Conservation (phyloP, 805 yeast genomes). For the Candida oleophila region DNA sequence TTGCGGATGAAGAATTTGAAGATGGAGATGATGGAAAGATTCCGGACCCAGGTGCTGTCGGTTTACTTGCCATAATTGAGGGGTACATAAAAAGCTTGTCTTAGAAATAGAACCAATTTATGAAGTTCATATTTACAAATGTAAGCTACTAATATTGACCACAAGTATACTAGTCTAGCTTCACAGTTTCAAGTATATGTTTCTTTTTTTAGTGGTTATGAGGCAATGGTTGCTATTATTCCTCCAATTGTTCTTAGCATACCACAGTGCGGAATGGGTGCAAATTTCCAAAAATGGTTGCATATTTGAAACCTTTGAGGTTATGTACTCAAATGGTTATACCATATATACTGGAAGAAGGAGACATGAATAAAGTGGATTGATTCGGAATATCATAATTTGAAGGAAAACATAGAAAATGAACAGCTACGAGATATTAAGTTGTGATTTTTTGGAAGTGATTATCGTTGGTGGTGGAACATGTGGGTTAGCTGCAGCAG, state of each 20-base stretch:
- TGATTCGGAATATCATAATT: neutral
- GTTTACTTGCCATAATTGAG: conserved; percentile 60
- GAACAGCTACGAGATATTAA: conserved; percentile 8
- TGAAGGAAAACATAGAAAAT: neutral
- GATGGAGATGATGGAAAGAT: conserved; percentile 60
- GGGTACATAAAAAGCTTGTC: conserved; percentile 31
- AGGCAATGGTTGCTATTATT: no score
- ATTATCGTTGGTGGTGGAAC: conserved; percentile 49
- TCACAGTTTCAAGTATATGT: no score
- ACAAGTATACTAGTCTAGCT: no score
- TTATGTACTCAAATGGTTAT: conserved; percentile 5
- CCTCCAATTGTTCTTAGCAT: no score
- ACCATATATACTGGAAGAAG: conserved; percentile 1
- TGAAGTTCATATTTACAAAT: no score
- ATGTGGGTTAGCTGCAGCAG: conserved; percentile 41
- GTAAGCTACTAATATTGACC: no score
- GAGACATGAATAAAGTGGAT: no score
- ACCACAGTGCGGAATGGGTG: no score
- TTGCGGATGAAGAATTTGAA: conserved; percentile 57
- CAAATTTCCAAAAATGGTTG: conserved; percentile 2
- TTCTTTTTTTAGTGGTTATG: no score
- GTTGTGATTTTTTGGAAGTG: conserved; percentile 29
- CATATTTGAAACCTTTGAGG: conserved; percentile 9
- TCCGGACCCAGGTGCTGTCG: conserved; percentile 96
- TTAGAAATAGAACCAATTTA: neutral